These are phyloP conservation scores for Chlorella sorokiniana DNA, from an alignment of 139 green algal genomes.

Conservation along the genomic window DNA sequence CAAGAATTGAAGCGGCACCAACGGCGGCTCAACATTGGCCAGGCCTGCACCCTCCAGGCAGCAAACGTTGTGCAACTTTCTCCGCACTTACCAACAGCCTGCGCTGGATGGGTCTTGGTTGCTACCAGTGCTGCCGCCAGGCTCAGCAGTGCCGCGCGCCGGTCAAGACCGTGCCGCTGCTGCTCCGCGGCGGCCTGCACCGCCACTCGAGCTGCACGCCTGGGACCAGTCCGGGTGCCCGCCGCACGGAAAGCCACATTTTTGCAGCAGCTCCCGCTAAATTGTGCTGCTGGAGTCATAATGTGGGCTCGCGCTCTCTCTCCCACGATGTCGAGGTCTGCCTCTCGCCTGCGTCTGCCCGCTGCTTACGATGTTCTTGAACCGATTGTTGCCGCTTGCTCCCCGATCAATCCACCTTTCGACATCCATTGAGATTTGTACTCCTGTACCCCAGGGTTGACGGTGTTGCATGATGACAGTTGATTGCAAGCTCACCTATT, in stretches of 20 bases:
- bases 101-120: not conserved
- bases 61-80: no score
- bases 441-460: no score
- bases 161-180: not conserved
- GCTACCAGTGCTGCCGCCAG: not conserved
- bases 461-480: no score
- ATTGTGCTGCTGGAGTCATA: not conserved
- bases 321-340: no score
- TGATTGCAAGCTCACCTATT: no score
- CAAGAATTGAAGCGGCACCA: not conserved
- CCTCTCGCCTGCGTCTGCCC: no score
- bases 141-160: conserved; percentile 17
- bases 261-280: not conserved
- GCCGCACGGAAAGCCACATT: not conserved
- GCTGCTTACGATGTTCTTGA: no score
- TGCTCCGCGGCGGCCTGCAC: not conserved
- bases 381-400: no score
- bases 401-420: no score
- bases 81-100: conserved; percentile 7
- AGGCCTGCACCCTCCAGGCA: not conserved
- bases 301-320: not conserved
- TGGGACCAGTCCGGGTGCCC: not conserved
- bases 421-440: no score
- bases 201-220: conserved; percentile 1
- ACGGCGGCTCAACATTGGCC: not conserved